Conservation (phyloP, 2,329 filamentous ascomycete genomes). For the Pseudopyrenochaeta lycopersici region DNA sequence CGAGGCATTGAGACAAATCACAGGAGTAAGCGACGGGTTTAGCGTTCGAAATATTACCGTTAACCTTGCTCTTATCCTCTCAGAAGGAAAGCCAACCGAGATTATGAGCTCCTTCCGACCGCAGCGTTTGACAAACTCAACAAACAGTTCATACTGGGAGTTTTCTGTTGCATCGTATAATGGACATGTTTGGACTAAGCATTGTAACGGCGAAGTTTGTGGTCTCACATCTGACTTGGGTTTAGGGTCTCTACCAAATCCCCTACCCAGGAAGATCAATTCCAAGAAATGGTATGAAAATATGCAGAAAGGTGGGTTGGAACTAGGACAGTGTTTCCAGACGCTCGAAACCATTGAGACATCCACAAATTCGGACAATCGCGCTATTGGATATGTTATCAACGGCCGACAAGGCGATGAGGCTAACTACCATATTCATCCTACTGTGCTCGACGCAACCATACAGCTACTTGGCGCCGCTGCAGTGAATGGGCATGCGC, state of each 20-base stretch:
- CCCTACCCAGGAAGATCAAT: no score
- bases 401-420: slow-evolving; percentile 5
- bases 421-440: slow-evolving; percentile 11
- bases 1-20: slow-evolving; percentile 38
- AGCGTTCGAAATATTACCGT: slow-evolving; percentile 2
- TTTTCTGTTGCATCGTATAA: slow-evolving; percentile 16
- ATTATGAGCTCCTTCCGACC: slow-evolving; percentile 13
- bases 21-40: slow-evolving; percentile 1
- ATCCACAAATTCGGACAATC: no score
- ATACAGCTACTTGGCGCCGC: neutral
- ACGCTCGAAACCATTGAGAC: no score
- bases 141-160: slow-evolving; percentile 15
- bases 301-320: no score
- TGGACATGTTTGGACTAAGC: slow-evolving; percentile 25
- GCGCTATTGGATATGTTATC: neutral
- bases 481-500: neutral
- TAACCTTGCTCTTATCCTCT: slow-evolving; percentile 10
- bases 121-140: slow-evolving; percentile 8
- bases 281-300: no score
- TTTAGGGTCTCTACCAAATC: no score
- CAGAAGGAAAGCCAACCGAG: slow-evolving; percentile 6
- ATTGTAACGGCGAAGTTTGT: slow-evolving; percentile 20
- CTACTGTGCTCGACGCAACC: slow-evolving; percentile 4
- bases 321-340: no score
- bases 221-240: no score